phyloP scores from a whole-genome alignment of 352 stramenopile species.

The Phytophthora tentaculata region DNA sequence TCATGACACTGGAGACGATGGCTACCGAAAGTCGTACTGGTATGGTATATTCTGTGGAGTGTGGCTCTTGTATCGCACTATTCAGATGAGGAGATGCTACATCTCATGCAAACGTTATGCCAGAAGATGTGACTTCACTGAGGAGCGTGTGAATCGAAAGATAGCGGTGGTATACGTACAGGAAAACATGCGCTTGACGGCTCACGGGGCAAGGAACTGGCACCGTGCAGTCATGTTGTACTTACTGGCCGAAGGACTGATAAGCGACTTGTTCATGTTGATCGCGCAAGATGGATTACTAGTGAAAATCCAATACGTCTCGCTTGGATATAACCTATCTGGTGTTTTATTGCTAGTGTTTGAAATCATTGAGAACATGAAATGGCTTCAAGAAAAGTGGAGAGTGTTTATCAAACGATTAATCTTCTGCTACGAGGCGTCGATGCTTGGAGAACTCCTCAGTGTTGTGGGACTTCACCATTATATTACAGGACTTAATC shows the following conservation, averaged over 20 bases:
- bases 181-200: slow-evolving; percentile 17
- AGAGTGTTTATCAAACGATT: slow-evolving; percentile 13
- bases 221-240: slow-evolving; percentile 13
- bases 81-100: slow-evolving; percentile 12
- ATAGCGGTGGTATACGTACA: slow-evolving; percentile 17
- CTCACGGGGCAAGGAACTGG: slow-evolving; percentile 9
- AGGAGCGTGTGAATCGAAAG: slow-evolving; percentile 4
- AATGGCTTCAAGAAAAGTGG: slow-evolving; percentile 1
- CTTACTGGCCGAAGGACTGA: slow-evolving; percentile 14
- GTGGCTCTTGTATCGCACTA: slow-evolving; percentile 10
- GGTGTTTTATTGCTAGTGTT: slow-evolving; percentile 17
- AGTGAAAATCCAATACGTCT: slow-evolving; percentile 18
- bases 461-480: slow-evolving; percentile 7
- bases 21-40: slow-evolving; percentile 19
- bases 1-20: background rate
- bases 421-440: slow-evolving; percentile 19
- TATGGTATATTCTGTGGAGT: slow-evolving; percentile 12
- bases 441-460: slow-evolving; percentile 9
- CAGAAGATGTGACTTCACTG: slow-evolving; percentile 5
- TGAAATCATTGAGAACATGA: slow-evolving; percentile 17
- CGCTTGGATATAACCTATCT: slow-evolving; percentile 17
- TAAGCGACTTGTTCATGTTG: slow-evolving; percentile 22
- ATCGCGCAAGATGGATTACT: slow-evolving; percentile 18
- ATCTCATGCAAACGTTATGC: slow-evolving; percentile 18
- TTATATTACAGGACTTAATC: slow-evolving; percentile 11